A percentile compares a stretch with the other conserved stretches of the same genome.
Conservation (phyloP, 768 basidiomycete species). For the Lentinula guzmanii region DNA sequence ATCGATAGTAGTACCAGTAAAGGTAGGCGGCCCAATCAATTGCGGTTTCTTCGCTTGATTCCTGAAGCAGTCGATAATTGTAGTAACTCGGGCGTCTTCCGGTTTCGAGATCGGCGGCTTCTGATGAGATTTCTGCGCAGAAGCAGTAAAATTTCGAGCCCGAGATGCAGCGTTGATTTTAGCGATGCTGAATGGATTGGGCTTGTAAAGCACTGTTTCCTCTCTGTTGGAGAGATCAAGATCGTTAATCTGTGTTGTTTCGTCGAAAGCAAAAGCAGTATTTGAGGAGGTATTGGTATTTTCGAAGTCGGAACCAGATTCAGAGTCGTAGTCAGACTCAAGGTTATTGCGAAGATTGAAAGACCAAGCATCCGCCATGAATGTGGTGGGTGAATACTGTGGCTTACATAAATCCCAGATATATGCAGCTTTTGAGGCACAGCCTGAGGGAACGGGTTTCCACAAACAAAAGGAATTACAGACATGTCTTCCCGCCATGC, state of each 20-base stretch:
- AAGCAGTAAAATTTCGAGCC: constrained; percentile 1
- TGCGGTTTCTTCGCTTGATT: constrained; percentile 24
- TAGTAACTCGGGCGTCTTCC: not conserved
- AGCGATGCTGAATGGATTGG: constrained; percentile 79
- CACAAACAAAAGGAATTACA: too few relatives aligned
- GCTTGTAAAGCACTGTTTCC: constrained; percentile 59
- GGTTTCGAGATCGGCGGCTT: not conserved
- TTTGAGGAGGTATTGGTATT: constrained; percentile 6
- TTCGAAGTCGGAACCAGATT: constrained; percentile 17
- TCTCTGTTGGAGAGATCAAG: constrained; percentile 56
- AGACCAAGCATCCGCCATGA: not conserved
- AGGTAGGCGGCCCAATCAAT: too few relatives aligned
- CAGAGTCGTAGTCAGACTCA: constrained; percentile 4
- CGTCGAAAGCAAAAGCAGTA: constrained; percentile 3
- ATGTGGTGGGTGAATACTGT: not conserved
- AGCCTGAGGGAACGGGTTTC: too few relatives aligned
- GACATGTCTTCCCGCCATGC: too few relatives aligned
- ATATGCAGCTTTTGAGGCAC: too few relatives aligned
- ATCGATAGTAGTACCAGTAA: not conserved
- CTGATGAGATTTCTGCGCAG: not conserved
- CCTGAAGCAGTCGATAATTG: constrained; percentile 42
- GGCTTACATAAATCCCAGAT: not conserved
- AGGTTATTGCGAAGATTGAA: constrained; percentile 2
- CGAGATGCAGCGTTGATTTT: constrained; percentile 70
- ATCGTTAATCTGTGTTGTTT: constrained; percentile 26